These are phyloP conservation scores for Phytopythium vexans DNA, from an alignment of 352 stramenopile species.

Conservation along the genomic window DNA sequence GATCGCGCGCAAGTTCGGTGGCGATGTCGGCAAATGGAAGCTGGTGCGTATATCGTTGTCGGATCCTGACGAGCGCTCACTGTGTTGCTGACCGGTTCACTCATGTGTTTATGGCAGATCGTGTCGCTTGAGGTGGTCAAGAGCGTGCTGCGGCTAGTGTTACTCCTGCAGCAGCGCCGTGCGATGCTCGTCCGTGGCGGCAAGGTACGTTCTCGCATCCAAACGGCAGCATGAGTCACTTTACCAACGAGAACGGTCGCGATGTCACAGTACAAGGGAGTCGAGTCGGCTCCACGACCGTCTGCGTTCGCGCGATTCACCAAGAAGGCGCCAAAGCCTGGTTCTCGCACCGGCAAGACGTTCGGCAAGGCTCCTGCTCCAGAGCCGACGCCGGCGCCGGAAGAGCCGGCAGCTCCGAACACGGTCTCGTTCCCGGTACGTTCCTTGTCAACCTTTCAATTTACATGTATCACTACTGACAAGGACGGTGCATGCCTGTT, in stretches of 20 bases:
- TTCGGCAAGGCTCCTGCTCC: constrained; percentile 40
- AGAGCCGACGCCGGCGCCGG: constrained; percentile 17
- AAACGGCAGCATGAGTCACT: background rate
- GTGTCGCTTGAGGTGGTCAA: constrained; percentile 78
- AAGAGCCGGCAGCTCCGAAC: constrained; percentile 22
- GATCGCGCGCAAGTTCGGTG: constrained; percentile 62
- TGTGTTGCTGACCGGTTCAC: background rate
- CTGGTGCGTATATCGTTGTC: constrained; percentile 29
- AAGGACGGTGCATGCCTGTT: background rate
- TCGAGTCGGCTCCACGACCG: constrained; percentile 37
- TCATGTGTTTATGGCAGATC: constrained; percentile 33
- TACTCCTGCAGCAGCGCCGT: constrained; percentile 59
- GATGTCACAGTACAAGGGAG: constrained; percentile 43
- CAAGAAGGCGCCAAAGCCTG: constrained; percentile 49
- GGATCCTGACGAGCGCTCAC: background rate
- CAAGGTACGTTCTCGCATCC: constrained; percentile 27
- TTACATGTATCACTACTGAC: background rate
- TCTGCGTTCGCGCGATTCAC: constrained; percentile 62
- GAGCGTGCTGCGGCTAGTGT: constrained; percentile 55
- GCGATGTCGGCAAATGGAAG: constrained; percentile 66
- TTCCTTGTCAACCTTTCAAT: background rate
- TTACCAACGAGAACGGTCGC: background rate
- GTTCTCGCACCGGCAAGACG: constrained; percentile 64
- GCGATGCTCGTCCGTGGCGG: constrained; percentile 54
- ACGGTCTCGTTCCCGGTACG: constrained; percentile 58